These are phyloP conservation scores for Arthrobotrys entomopaga DNA, from an alignment of 2,329 filamentous ascomycete species.

Conservation along the genomic window DNA sequence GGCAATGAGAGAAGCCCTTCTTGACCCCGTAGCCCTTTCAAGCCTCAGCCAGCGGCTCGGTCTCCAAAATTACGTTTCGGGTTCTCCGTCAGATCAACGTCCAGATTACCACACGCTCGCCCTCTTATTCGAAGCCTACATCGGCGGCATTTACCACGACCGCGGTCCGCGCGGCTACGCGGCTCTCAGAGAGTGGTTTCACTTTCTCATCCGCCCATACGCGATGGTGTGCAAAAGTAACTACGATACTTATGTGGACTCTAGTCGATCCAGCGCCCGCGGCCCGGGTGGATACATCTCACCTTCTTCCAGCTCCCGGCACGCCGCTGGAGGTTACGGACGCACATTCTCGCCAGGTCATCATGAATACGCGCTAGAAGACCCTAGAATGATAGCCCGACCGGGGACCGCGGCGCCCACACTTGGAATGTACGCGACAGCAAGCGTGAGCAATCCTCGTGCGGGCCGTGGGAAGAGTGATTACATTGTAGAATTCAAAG, in stretches of 20 bases:
- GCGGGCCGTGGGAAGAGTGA: constrained; percentile 3
- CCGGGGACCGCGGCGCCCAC: constrained; percentile 41
- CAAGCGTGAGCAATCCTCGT: background rate
- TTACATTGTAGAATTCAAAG: constrained; percentile 40
- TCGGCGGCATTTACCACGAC: constrained; percentile 57
- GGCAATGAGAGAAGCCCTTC: constrained; percentile 52
- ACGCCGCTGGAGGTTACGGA: constrained; percentile 4
- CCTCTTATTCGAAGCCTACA: constrained; percentile 56
- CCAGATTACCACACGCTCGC: constrained; percentile 54
- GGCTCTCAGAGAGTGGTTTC: constrained; percentile 55
- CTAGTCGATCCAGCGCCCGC: background rate
- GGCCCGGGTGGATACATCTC: constrained; percentile 3
- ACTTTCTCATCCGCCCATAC: constrained; percentile 55
- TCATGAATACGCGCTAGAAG: constrained; percentile 22
- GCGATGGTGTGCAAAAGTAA: constrained; percentile 54
- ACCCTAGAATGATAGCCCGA: constrained; percentile 31
- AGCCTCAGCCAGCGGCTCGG: constrained; percentile 55
- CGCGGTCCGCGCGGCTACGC: constrained; percentile 48
- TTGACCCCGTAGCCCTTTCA: constrained; percentile 53
- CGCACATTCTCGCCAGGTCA: constrained; percentile 1
- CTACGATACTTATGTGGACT: constrained; percentile 40
- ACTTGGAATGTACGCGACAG: constrained; percentile 18
- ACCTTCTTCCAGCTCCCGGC: constrained; percentile 10
- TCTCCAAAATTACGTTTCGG: constrained; percentile 49
- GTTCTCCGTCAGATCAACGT: constrained; percentile 24